Base-by-base conservation (phyloP, 1,284 basidiomycete species). In the Malassezia sp. region DNA sequence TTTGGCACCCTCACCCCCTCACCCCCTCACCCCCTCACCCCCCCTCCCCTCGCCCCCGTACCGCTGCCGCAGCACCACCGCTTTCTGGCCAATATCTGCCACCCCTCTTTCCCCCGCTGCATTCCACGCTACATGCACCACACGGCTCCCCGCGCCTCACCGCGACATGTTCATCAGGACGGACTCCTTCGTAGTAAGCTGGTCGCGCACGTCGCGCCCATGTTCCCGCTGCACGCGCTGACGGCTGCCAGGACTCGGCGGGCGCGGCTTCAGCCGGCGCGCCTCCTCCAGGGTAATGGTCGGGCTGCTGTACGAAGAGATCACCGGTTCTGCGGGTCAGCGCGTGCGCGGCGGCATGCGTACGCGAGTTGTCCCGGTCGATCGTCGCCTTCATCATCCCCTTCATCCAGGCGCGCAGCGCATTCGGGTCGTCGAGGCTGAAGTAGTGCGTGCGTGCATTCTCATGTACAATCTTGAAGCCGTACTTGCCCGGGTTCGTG, bases 331-430 rank as follows among this genome's bases (percentile, higher is more conserved):
- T n/a, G n/a, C n/a, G n/a, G n/a, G n/a, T n/a, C n/a, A n/a, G n/a
- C n/a, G n/a, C n/a, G n/a, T n/a, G n/a, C n/a, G n/a, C n/a, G n/a
- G n/a, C n/a, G n/a, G n/a, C n/a, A n/a, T n/a, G n/a, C n/a, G n/a
- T n/a, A n/a, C n/a, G 54, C 27, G 22, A 35, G 18, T 11, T 54
- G 43, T 69, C 67, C 45, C 93, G 76, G 14, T 80, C 83, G 62
- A 99, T 99, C 4, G 91, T 96, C 2, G 89, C 85, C 73, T 97
- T 99, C 86, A 96, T 95, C 60, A 99, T 79, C 9, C 88, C 86
- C 75, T 97, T 97, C 91, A 97, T 97, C 93, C 93, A 99, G 57
- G 88, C 87, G 11, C 93, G 79, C 37, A 95, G 78, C 29, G 80
- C 72, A 4, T 74, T 70, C 68, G 88, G 85, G 67, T 96, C 89